Base-by-base conservation (phyloP, 2,329 filamentous ascomycete genomes). In the Cryphonectria parasitica region DNA sequence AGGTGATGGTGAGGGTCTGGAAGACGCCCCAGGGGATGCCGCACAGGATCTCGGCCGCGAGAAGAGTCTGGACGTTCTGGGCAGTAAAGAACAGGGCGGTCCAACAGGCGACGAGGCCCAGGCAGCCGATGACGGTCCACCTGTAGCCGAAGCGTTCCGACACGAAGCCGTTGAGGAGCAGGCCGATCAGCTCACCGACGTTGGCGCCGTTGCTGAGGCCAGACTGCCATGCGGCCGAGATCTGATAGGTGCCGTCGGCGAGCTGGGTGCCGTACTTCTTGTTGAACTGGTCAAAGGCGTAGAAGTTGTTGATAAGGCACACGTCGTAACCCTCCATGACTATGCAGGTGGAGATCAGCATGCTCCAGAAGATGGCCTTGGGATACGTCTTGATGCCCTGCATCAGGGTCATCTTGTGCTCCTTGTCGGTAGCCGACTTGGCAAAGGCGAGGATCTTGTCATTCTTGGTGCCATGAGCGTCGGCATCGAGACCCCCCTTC, bases 301-400 rank as follows among this genome's bases (percentile, higher is more conserved):
- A 95, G 77, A 96, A 94, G 80, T 95, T 95, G 83, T 91, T 93
- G 76, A 96, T 89, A 67, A 97, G 83, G 76, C 89, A 90, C 71
- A 96, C 85, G 78, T 97, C 93, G 82, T 95, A 97, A 45, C 93
- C 94, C 80, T 97, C 94, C 94, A 97, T 97, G 76, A 89, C 89
- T 77, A 97, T 96, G 78, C 92, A 95, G 0, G 93, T 95, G n/a
- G 92, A 95, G 80, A 97, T 95, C 71, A 97, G 83, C 66, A 97
- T 77, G 75, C 90, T 93, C 93, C 93, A 97, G 31, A 83, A 87
- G 69, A 97, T 90, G 31, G 94, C 94, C 83, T 97, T 95, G 71
- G 93, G 94, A 78, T 97, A 97, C 36, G 96, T 85, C 77, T 85
- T 89, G 79, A 97, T 86, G 73, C 93, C 94, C 82, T 97, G 89